phyloP scores from a whole-genome alignment of 345 rosid genomes.

The Noccaea bulbosa region DNA sequence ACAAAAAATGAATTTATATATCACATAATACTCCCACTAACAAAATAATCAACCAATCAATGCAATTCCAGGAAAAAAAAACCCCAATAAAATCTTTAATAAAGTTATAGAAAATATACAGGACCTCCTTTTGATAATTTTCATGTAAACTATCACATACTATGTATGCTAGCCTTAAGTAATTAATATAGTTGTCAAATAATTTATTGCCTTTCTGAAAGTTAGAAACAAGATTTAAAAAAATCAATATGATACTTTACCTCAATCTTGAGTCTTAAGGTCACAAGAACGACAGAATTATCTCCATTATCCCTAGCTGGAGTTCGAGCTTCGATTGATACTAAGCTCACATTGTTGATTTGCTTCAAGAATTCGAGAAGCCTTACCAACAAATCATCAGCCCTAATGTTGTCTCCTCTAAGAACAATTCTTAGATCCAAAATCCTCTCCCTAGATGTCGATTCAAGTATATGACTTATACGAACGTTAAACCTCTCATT shows the following conservation, averaged over 20 bases:
- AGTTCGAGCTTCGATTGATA: constrained; percentile 59
- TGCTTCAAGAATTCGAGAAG: constrained; percentile 71
- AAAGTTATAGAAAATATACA: not conserved
- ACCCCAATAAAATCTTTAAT: not conserved
- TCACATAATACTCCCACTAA: constrained; percentile 4
- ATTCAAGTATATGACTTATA: constrained; percentile 45
- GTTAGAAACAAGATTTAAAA: not conserved
- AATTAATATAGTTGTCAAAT: not conserved
- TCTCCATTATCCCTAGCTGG: constrained; percentile 41
- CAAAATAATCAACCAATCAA: constrained; percentile 1
- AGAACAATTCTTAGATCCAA: constrained; percentile 57
- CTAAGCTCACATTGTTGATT: constrained; percentile 51
- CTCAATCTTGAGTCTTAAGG: constrained; percentile 61
- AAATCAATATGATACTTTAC: constrained; percentile 44
- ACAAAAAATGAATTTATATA: not conserved
- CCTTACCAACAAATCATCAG: constrained; percentile 49
- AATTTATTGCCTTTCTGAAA: not conserved
- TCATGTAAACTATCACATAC: not conserved
- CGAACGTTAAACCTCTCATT: constrained; percentile 49
- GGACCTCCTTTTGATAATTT: not conserved
- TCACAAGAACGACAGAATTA: constrained; percentile 43
- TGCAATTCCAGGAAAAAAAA: not conserved
- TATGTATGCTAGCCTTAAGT: not conserved
- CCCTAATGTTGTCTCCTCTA: constrained; percentile 48
- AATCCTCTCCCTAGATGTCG: constrained; percentile 50